A percentile compares a stretch with the other conserved stretches of the same genome.
phyloP scores from a whole-genome alignment of 768 basidiomycete genomes.

The Tylopilus balloui region DNA sequence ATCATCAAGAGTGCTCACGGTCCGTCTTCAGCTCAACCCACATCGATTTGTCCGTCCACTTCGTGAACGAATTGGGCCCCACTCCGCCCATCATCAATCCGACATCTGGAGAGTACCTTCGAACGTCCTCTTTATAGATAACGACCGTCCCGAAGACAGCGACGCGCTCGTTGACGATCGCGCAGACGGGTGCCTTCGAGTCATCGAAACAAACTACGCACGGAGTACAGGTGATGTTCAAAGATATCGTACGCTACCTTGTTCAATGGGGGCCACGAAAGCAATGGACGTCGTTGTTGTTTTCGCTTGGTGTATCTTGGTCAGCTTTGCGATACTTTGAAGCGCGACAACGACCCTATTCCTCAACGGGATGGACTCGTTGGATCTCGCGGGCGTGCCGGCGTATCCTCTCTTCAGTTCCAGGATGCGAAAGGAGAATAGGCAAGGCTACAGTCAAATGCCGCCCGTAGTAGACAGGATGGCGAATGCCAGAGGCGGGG shows the following conservation, averaged over 20 bases:
- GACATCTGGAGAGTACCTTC: constrained; percentile 50
- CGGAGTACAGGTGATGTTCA: constrained; percentile 60
- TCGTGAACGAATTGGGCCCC: constrained; percentile 41
- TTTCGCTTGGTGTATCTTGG: constrained; percentile 68
- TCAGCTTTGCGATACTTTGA: constrained; percentile 48
- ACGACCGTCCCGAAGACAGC: constrained; percentile 53
- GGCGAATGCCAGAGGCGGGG: no score
- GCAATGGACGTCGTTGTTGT: constrained; percentile 59
- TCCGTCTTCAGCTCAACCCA: constrained; percentile 34
- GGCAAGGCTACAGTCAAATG: no score
- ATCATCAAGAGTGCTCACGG: constrained; percentile 38
- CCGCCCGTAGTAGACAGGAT: no score
- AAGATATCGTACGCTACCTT: constrained; percentile 61
- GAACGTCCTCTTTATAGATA: constrained; percentile 62
- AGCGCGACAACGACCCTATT: constrained; percentile 50
- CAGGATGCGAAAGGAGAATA: no score
- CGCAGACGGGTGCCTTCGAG: constrained; percentile 39
- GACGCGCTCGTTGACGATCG: constrained; percentile 37
- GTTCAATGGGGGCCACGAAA: constrained; percentile 64
- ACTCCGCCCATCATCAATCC: constrained; percentile 42
- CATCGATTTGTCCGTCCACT: constrained; percentile 34
- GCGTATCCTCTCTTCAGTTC: no score
- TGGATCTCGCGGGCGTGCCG: constrained; percentile 54
- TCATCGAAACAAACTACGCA: constrained; percentile 58
- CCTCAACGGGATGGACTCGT: constrained; percentile 57